Evolutionary conservation across 2,329 filamentous ascomycete genomes (phyloP), one percentile per base, ranked within the genome.

Genomic region (Cordyceps farinosa): DNA sequence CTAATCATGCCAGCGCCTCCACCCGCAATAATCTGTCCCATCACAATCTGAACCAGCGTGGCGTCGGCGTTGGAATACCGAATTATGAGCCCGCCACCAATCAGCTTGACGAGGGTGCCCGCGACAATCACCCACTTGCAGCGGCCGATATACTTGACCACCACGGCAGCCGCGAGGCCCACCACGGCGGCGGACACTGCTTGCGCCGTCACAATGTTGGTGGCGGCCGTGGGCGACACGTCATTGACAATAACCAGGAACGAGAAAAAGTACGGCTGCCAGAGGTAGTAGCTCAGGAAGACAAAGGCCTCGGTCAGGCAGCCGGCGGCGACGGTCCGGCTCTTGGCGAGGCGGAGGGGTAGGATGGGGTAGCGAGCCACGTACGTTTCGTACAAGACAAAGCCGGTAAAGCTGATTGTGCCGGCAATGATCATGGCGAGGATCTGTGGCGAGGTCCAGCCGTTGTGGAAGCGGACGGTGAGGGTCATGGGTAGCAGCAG

Each of bases 21-120:
- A 4, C 73, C 72, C 10, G 71, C 68, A 22, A 71, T 64, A 2
- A 70, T 53, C 61, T 75, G 74, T 11, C 67, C 67, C 2, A 70
- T 68, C 13, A 75, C 67, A 52, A 76, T 75, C 11, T 78, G 74
- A 3, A 66, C 69, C 6, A 79, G 75, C 11, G 77, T 77, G 3
- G 79, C 78, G 47, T 78, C 74, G 64, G 79, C 73, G 4, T 75
- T 80, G 60, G 84, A 82, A 67, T 82, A 86, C 17, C 74, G 73
- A 36, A 78, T 70, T 70, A 87, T 85, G n/a, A 85, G 73, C 10
- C 78, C 76, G 52, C 86, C 77, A 22, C 83, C 84, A 22, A 82
- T 67, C 13, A 82, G 74, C 70, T 86, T 86, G 61, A 87, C 36
- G 29, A 61, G 22, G 8, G 60, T 62, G n/a, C 60, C 60, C 17